Conservation (phyloP, 129 eudicot species). For the Flaveria ramosissima region DNA sequence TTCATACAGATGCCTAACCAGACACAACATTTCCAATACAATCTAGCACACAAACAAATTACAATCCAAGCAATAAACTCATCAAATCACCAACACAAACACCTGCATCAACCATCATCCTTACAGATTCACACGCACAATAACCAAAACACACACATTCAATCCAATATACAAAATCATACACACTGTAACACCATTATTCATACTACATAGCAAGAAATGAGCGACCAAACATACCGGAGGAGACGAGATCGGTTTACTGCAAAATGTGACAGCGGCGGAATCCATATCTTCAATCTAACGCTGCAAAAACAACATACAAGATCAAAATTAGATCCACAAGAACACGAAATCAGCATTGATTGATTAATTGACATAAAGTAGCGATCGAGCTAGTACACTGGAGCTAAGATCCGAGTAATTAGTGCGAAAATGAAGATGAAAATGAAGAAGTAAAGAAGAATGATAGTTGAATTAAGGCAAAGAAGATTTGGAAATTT, state of each 20-base stretch:
- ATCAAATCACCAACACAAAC: too few species aligned
- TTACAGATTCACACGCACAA: conserved; percentile 12
- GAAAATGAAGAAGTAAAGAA: conserved; percentile 19
- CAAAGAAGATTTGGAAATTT: neutral
- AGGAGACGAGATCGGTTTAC: conserved; percentile 31
- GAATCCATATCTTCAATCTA: conserved; percentile 33
- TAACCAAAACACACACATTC: neutral
- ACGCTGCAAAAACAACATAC: conserved; percentile 22
- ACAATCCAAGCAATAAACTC: too few species aligned
- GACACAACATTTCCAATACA: too few species aligned
- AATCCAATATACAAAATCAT: neutral
- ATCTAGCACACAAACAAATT: too few species aligned
- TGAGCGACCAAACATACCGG: conserved; percentile 20
- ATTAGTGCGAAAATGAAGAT: conserved; percentile 26
- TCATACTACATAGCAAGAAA: neutral
- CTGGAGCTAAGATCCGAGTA: conserved; percentile 20
- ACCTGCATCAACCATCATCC: neutral
- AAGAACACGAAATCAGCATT: conserved; percentile 9
- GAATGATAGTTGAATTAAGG: neutral
- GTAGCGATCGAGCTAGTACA: conserved; percentile 19
- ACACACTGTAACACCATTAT: neutral
- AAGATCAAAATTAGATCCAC: conserved; percentile 15
- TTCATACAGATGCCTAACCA: too few species aligned
- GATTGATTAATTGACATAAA: neutral
- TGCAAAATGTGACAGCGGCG: conserved; percentile 31